phyloP scores from a whole-genome alignment of 1,284 basidiomycete species.

The Moesziomyces sp. region DNA sequence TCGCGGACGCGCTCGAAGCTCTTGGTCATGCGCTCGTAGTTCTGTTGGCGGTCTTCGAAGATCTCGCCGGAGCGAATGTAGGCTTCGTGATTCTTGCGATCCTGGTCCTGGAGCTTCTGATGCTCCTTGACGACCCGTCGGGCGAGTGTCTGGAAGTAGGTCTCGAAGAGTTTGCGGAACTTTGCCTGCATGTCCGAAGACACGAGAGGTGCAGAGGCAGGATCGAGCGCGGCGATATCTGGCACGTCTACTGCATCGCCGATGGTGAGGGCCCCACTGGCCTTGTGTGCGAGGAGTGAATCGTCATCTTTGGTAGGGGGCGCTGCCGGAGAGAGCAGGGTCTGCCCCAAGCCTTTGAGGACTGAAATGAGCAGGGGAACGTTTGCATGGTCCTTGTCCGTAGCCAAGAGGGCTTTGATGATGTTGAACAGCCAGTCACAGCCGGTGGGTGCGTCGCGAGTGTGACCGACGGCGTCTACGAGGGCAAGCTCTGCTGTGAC shows the following conservation, averaged over 20 bases:
- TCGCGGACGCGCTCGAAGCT: conserved; percentile 83
- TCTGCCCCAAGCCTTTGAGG: conserved; percentile 82
- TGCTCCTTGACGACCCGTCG: conserved; percentile 78
- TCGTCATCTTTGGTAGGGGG: conserved; percentile 7
- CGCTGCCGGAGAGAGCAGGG: conserved; percentile 72
- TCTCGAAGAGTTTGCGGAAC: conserved; percentile 90
- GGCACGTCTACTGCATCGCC: conserved; percentile 26
- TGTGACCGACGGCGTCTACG: conserved; percentile 74
- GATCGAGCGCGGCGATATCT: conserved; percentile 13
- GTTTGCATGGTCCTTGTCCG: conserved; percentile 85
- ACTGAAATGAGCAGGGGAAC: conserved; percentile 84
- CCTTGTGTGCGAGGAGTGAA: conserved; percentile 8
- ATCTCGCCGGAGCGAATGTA: conserved; percentile 99
- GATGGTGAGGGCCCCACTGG: conserved; percentile 11
- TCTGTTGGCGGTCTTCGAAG: conserved; percentile 97
- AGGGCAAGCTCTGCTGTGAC: conserved; percentile 89
- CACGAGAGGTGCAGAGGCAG: conserved; percentile 71
- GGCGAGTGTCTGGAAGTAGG: conserved; percentile 89
- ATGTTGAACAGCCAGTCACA: conserved; percentile 73
- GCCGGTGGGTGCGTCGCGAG: conserved; percentile 15
- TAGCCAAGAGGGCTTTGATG: conserved; percentile 75
- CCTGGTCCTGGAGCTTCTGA: conserved; percentile 93
- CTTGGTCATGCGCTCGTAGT: conserved; percentile 97
- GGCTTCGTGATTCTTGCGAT: conserved; percentile 94
- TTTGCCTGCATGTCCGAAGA: conserved; percentile 84